Evolutionary conservation across 768 basidiomycete genomes (phyloP).

Genomic region (Clitopilus passeckerianus): DNA sequence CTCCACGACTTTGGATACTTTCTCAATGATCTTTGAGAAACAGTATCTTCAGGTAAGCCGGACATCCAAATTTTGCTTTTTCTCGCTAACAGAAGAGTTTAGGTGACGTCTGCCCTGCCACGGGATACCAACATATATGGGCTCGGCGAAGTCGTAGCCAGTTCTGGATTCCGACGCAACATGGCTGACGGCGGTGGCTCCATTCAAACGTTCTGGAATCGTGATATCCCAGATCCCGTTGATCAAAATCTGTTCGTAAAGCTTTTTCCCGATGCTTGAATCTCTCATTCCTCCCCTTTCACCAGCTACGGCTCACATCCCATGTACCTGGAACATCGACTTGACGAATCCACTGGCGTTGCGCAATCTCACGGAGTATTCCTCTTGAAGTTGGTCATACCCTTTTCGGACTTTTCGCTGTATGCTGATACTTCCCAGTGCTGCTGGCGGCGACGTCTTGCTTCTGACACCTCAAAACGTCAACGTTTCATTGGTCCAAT

Average conservation of each 20-base stretch:
- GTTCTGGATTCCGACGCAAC: slow-evolving; percentile 64
- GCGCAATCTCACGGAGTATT: slow-evolving; percentile 75
- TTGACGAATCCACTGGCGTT: slow-evolving; percentile 39
- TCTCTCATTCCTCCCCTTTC: not conserved
- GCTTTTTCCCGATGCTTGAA: not conserved
- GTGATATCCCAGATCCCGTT: slow-evolving; percentile 59
- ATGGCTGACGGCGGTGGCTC: slow-evolving; percentile 53
- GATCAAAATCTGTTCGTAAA: slow-evolving; percentile 58
- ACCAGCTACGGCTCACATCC: slow-evolving; percentile 66
- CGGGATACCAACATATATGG: slow-evolving; percentile 71
- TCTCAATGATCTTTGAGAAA: slow-evolving; percentile 74
- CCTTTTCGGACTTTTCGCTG: not conserved
- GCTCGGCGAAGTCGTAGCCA: slow-evolving; percentile 66
- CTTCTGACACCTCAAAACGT: slow-evolving; percentile 54
- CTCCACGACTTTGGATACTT: slow-evolving; percentile 54
- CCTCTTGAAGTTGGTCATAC: slow-evolving; percentile 45
- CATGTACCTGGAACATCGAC: slow-evolving; percentile 72
- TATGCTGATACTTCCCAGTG: slow-evolving; percentile 26
- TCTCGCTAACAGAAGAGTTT: too few relatives aligned
- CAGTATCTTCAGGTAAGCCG: slow-evolving; percentile 63
- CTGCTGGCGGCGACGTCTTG: slow-evolving; percentile 68
- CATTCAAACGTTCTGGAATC: slow-evolving; percentile 64
- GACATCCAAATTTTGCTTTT: not conserved
- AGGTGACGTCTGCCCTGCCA: slow-evolving; percentile 66
- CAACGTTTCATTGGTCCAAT: slow-evolving; percentile 58